phyloP scores from a whole-genome alignment of 2,329 filamentous ascomycete species.

The Alternaria dauci region DNA sequence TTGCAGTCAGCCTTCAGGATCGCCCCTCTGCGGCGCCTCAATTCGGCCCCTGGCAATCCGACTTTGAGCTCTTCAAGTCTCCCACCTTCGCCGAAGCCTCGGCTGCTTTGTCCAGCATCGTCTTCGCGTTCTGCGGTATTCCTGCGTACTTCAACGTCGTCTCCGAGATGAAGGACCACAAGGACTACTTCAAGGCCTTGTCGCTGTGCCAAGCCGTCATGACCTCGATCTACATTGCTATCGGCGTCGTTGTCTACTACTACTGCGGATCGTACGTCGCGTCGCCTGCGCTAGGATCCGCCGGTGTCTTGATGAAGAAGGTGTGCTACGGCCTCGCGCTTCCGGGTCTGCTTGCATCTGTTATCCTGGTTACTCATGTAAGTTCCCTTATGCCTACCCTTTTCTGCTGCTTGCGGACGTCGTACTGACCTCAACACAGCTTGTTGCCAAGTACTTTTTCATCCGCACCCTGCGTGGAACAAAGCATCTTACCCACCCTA shows the following conservation, averaged over 20 bases:
- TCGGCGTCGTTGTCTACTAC: slow-evolving; percentile 72
- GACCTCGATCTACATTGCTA: slow-evolving; percentile 69
- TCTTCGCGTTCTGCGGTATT: slow-evolving; percentile 59
- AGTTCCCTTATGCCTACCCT: not conserved
- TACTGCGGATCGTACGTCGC: slow-evolving; percentile 69
- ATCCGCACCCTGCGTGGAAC: slow-evolving; percentile 76
- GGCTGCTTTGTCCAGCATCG: slow-evolving; percentile 32
- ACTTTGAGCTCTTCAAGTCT: slow-evolving; percentile 29
- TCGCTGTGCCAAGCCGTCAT: slow-evolving; percentile 67
- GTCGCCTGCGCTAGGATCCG: slow-evolving; percentile 72
- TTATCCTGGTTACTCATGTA: slow-evolving; percentile 34
- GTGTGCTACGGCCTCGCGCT: slow-evolving; percentile 73
- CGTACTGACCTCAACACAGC: slow-evolving; percentile 10
- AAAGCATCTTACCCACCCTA: slow-evolving; percentile 61
- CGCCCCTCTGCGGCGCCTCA: slow-evolving; percentile 35
- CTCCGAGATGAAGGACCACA: slow-evolving; percentile 68
- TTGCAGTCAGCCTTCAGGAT: slow-evolving; percentile 38
- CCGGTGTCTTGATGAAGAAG: slow-evolving; percentile 65
- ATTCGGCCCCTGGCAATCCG: slow-evolving; percentile 30
- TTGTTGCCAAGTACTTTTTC: slow-evolving; percentile 54
- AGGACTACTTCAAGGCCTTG: slow-evolving; percentile 65
- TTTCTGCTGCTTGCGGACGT: not conserved
- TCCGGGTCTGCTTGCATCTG: slow-evolving; percentile 52
- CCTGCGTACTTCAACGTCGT: slow-evolving; percentile 74
- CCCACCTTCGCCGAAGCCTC: slow-evolving; percentile 29